A percentile compares a stretch with the other conserved stretches of the same genome.
phyloP scores from a whole-genome alignment of 176 grass and related monocot genomes.

The Panicum miliaceum region DNA sequence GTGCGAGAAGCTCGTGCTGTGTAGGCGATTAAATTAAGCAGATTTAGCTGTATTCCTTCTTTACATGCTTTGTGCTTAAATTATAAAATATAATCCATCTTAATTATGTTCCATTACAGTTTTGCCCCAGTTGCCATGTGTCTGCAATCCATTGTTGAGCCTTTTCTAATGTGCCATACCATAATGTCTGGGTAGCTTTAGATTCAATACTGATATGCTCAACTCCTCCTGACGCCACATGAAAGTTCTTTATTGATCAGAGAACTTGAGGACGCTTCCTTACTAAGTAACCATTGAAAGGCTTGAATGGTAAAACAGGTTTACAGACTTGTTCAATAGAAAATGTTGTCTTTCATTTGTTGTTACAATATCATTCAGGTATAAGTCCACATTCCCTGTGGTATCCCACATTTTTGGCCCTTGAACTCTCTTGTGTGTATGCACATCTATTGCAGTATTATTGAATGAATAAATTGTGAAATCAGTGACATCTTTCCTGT shows the following conservation, averaged over 20 bases:
- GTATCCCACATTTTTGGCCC: not conserved
- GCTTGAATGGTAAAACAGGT: constrained; percentile 15
- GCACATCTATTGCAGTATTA: not conserved
- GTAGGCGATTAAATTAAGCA: not conserved
- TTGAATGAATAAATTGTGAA: not conserved
- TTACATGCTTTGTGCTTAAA: not conserved
- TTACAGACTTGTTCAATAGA: not conserved
- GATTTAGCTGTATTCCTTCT: not conserved
- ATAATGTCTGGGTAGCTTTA: not conserved
- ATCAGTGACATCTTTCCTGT: not conserved
- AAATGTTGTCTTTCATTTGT: not conserved
- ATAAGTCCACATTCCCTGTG: not conserved
- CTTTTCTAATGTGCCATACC: not conserved
- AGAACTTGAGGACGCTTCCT: not conserved
- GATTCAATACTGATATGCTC: not conserved
- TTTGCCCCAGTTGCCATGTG: not conserved
- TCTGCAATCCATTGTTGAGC: not conserved
- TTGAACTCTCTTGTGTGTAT: not conserved
- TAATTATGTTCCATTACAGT: not conserved
- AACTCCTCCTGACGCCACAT: not conserved
- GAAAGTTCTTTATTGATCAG: not conserved
- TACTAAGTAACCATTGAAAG: not conserved
- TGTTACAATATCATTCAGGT: not conserved
- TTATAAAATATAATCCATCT: not conserved
- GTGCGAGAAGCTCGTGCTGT: not conserved